Evolutionary conservation across 768 basidiomycete genomes (phyloP).

Genomic region (Leccinum subtestaceum): DNA sequence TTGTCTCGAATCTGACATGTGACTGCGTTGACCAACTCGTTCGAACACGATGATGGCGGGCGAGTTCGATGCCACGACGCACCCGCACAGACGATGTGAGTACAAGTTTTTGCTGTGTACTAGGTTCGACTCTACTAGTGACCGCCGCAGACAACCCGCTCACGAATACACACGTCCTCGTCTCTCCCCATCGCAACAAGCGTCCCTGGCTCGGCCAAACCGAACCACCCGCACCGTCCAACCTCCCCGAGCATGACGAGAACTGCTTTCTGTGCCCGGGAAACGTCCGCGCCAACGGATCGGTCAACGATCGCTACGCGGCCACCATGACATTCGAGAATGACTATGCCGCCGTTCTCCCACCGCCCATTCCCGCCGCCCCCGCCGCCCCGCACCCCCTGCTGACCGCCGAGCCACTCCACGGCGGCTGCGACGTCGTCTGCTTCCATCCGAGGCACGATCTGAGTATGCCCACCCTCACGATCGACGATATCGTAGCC

Average conservation of each 20-base stretch:
- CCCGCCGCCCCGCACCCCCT: slow-evolving; percentile 59
- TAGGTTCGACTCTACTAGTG: neutral
- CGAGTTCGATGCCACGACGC: slow-evolving; percentile 55
- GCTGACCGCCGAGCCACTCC: slow-evolving; percentile 60
- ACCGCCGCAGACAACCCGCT: slow-evolving; percentile 69
- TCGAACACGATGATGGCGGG: slow-evolving; percentile 23
- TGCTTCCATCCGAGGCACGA: slow-evolving; percentile 87
- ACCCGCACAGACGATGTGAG: slow-evolving; percentile 73
- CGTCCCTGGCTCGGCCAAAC: slow-evolving; percentile 91
- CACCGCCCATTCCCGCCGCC: slow-evolving; percentile 53
- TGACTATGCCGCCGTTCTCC: slow-evolving; percentile 79
- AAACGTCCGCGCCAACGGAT: slow-evolving; percentile 71
- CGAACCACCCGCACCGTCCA: slow-evolving; percentile 54
- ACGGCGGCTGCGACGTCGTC: slow-evolving; percentile 85
- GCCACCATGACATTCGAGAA: slow-evolving; percentile 73
- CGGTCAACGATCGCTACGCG: slow-evolving; percentile 64
- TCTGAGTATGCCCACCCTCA: slow-evolving; percentile 72
- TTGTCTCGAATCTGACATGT: slow-evolving; percentile 42
- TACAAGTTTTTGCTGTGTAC: neutral
- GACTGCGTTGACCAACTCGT: neutral
- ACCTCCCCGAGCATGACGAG: slow-evolving; percentile 64
- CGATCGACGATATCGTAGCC: slow-evolving; percentile 50
- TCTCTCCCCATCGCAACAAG: slow-evolving; percentile 87
- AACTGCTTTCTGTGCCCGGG: slow-evolving; percentile 88
- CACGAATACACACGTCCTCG: slow-evolving; percentile 70